These are phyloP conservation scores for Solanum ossicruentum DNA, from an alignment of 257 asterid genomes.

Conservation along the genomic window DNA sequence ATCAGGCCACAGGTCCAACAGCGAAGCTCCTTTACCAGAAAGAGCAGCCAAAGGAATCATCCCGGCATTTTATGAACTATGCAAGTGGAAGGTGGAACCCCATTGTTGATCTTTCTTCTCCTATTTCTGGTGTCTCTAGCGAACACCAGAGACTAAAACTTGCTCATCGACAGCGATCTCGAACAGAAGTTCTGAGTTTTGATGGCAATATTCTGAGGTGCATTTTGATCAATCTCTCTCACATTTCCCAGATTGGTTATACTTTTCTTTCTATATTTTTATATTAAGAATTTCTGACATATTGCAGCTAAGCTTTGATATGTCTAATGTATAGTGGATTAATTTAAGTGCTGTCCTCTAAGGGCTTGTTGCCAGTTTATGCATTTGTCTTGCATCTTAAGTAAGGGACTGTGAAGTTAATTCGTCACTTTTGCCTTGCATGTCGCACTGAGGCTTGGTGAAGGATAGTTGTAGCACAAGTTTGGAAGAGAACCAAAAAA, in stretches of 20 bases:
- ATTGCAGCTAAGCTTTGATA: neutral
- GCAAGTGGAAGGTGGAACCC: conserved; percentile 99
- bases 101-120: conserved; percentile 88
- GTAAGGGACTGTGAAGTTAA: neutral
- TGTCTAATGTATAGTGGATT: neutral
- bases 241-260: neutral
- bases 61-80: conserved; percentile 70
- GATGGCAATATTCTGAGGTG: conserved; percentile 92
- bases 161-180: conserved; percentile 75
- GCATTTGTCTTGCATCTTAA: neutral
- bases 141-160: conserved; percentile 87
- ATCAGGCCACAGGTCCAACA: conserved; percentile 86
- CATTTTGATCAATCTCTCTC: conserved; percentile 6
- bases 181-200: conserved; percentile 89
- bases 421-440: neutral
- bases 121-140: conserved; percentile 79
- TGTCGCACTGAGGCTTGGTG: neutral
- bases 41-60: conserved; percentile 54
- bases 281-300: neutral
- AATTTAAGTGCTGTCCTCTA: neutral
- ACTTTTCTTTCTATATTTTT: neutral
- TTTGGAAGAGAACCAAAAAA: neutral
- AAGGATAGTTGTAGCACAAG: neutral
- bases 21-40: conserved; percentile 90
- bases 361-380: neutral